phyloP scores from a whole-genome alignment of 805 yeast genomes.

The Candida coleopterorum region DNA sequence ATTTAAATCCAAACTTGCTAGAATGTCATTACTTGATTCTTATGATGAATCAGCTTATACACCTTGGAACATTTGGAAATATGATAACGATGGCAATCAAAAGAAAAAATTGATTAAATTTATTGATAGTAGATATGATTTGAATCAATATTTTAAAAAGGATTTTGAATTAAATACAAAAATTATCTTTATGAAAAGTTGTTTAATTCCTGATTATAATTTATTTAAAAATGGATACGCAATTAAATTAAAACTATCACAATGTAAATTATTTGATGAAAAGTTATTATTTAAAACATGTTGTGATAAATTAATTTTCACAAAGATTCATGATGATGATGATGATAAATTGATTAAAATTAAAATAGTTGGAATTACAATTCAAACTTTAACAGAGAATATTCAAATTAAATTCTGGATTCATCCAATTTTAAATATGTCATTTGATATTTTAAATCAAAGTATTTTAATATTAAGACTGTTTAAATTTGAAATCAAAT shows the following conservation, averaged over 20 bases:
- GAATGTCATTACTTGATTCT: slow-evolving; percentile 1
- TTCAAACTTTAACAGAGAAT: neutral
- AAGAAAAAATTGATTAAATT: slow-evolving; percentile 1
- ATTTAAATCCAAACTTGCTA: neutral
- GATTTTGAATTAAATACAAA: neutral
- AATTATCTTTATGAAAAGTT: slow-evolving; percentile 2
- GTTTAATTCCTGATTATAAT: slow-evolving; percentile 2
- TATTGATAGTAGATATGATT: slow-evolving; percentile 3
- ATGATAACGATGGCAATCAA: neutral
- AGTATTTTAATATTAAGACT: slow-evolving; percentile 2
- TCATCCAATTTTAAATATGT: slow-evolving; percentile 7
- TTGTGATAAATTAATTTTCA: no score
- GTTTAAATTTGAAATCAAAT: neutral
- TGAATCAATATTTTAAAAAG: neutral
- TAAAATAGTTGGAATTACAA: slow-evolving; percentile 4
- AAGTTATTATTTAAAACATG: no score
- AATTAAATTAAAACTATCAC: slow-evolving; percentile 1
- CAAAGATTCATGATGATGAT: no score
- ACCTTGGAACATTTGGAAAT: slow-evolving; percentile 6
- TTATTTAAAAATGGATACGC: slow-evolving; percentile 6
- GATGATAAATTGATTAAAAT: no score
- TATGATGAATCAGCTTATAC: slow-evolving; percentile 1
- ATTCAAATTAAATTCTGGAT: slow-evolving; percentile 7
- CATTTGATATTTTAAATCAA: slow-evolving; percentile 7
- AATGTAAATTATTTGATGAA: neutral